A percentile compares a stretch with the other conserved stretches of the same genome.
phyloP scores from a whole-genome alignment of 805 yeast genomes.

The Kazachstania psychrophila region DNA sequence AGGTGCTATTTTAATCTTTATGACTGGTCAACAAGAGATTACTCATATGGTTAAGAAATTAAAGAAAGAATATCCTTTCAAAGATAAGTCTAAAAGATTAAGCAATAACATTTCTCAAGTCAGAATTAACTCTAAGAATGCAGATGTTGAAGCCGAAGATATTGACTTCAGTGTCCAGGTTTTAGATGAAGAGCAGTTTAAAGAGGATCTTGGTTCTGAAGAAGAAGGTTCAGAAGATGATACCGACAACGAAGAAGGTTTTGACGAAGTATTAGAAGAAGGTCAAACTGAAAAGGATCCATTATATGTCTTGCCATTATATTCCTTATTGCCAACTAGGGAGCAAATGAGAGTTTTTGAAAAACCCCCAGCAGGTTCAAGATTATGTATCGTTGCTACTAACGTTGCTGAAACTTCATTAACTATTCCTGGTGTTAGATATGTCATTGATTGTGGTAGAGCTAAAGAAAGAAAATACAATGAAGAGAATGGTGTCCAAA shows the following conservation, averaged over 20 bases:
- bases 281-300: constrained; percentile 71
- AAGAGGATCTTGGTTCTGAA: constrained; percentile 28
- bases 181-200: constrained; percentile 27
- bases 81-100: constrained; percentile 18
- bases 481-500: constrained; percentile 81
- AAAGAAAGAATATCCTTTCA: constrained; percentile 56
- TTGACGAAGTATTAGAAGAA: constrained; percentile 60
- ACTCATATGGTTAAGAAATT: constrained; percentile 61
- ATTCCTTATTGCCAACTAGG: constrained; percentile 84
- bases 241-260: constrained; percentile 44
- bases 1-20: constrained; percentile 84
- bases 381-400: constrained; percentile 90
- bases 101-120: constrained; percentile 36
- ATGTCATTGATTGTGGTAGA: constrained; percentile 93
- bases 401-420: constrained; percentile 96
- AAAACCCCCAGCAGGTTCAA: constrained; percentile 72
- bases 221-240: constrained; percentile 32
- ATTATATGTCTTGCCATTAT: constrained; percentile 80
- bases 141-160: constrained; percentile 79
- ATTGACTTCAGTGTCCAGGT: constrained; percentile 58
- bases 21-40: constrained; percentile 95
- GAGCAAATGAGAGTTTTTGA: constrained; percentile 92
- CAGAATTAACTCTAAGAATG: constrained; percentile 46
- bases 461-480: constrained; percentile 80
- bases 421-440: constrained; percentile 90